Evolutionary conservation across 148 eudicot species (phyloP).

Genomic region (Amaranthus cruentus): DNA sequence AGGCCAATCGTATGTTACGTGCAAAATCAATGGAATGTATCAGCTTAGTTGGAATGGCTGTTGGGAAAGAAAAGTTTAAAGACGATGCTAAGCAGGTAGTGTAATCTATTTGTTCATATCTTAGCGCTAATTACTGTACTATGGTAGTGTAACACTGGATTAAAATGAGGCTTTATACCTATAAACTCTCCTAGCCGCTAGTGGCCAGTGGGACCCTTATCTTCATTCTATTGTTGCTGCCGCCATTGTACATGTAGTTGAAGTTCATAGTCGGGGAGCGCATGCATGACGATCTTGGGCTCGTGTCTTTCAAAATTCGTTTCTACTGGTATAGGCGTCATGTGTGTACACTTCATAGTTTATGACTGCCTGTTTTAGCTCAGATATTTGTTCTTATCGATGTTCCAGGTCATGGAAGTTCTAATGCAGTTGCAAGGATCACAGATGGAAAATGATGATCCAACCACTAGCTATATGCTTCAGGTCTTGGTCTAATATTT

Average conservation of each 20-base stretch:
- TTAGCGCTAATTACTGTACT: not conserved
- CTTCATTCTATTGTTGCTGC: not conserved
- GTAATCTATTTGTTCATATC: not conserved
- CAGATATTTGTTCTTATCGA: not conserved
- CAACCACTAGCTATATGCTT: slow-evolving; percentile 43
- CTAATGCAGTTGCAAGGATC: slow-evolving; percentile 40
- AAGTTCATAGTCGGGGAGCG: not conserved
- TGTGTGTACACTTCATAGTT: not conserved
- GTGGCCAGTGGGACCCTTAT: not conserved
- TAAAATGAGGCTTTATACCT: not conserved
- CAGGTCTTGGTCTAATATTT: slow-evolving; percentile 21
- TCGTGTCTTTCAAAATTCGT: too few species aligned
- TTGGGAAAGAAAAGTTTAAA: slow-evolving; percentile 47
- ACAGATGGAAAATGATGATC: slow-evolving; percentile 39
- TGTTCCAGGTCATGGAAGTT: slow-evolving; percentile 40
- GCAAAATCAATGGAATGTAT: slow-evolving; percentile 47
- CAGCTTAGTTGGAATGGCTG: slow-evolving; percentile 51
- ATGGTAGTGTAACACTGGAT: not conserved
- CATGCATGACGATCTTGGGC: too few species aligned
- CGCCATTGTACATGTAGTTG: not conserved
- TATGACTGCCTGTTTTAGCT: not conserved
- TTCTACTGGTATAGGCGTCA: too few species aligned
- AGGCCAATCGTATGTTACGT: slow-evolving; percentile 40
- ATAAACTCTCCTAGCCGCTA: not conserved
- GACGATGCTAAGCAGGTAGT: slow-evolving; percentile 44